These are phyloP conservation scores for Ophiostoma himal-ulmi DNA, from an alignment of 2,329 filamentous ascomycete species.

Conservation along the genomic window DNA sequence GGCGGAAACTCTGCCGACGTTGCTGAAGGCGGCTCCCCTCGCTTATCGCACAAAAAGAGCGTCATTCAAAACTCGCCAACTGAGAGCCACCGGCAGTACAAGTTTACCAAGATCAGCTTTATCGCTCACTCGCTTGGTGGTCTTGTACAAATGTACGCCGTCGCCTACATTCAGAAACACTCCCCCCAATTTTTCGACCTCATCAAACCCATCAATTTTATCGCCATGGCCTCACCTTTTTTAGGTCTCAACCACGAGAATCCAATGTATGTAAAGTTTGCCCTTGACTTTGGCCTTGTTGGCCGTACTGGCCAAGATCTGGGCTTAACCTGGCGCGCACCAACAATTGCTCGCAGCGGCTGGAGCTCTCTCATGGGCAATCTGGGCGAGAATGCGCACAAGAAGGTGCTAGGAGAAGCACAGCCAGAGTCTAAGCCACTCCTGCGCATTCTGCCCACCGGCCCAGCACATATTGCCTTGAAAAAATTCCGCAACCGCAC, in stretches of 20 bases:
- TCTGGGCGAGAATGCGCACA: constrained; percentile 62
- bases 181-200: constrained; percentile 83
- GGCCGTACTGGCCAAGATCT: constrained; percentile 95
- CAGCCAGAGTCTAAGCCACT: constrained; percentile 84
- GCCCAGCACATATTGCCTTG: constrained; percentile 80
- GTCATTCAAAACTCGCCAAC: constrained; percentile 41
- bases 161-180: constrained; percentile 95
- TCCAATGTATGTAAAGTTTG: constrained; percentile 93
- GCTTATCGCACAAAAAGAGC: constrained; percentile 43
- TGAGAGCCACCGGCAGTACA: constrained; percentile 54
- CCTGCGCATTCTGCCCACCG: constrained; percentile 80
- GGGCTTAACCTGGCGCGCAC: constrained; percentile 87
- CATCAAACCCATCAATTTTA: constrained; percentile 85
- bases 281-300: constrained; percentile 89
- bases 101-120: constrained; percentile 91
- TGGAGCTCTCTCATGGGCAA: constrained; percentile 85
- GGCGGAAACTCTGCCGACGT: constrained; percentile 3
- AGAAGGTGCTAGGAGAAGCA: constrained; percentile 49
- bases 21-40: constrained; percentile 19
- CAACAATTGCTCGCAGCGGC: constrained; percentile 75
- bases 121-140: constrained; percentile 88
- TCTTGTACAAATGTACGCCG: constrained; percentile 84
- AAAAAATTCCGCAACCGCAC: constrained; percentile 87
- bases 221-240: constrained; percentile 80
- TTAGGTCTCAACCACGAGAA: constrained; percentile 95